A percentile compares a stretch with the other conserved stretches of the same genome.
Evolutionary conservation across 345 rosid species (phyloP).

Genomic region (Schrenkiella parvula): DNA sequence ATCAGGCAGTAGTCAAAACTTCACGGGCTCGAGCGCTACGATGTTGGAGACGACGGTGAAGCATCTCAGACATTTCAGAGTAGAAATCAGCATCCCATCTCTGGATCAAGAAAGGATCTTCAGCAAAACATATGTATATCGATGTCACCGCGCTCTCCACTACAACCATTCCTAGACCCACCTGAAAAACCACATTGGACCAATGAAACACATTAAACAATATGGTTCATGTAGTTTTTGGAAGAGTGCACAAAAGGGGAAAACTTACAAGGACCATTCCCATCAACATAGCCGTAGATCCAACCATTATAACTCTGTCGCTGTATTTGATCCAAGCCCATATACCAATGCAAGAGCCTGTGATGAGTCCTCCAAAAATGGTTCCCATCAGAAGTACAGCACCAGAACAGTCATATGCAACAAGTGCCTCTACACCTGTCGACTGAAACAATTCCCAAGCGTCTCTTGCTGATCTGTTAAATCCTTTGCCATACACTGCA

Average conservation of each 20-base stretch:
- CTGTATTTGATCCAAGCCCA: constrained; percentile 75
- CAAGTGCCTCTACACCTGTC: constrained; percentile 95
- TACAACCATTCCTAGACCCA: constrained; percentile 87
- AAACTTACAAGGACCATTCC: constrained; percentile 92
- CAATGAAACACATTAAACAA: background rate
- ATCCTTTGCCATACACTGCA: constrained; percentile 89
- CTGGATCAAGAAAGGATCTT: constrained; percentile 72
- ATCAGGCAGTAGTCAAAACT: constrained; percentile 31
- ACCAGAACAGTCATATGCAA: constrained; percentile 95
- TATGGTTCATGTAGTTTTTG: background rate
- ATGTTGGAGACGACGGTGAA: constrained; percentile 83
- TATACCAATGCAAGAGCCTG: constrained; percentile 79
- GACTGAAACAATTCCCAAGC: constrained; percentile 98
- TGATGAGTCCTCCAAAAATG: constrained; percentile 79
- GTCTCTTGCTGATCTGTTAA: constrained; percentile 91
- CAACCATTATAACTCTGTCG: constrained; percentile 75
- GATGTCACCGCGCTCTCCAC: constrained; percentile 96
- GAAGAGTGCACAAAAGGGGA: background rate
- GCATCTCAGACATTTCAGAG: constrained; percentile 66
- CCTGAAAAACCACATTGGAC: constrained; percentile 40
- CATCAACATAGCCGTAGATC: constrained; percentile 90
- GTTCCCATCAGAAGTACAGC: constrained; percentile 93
- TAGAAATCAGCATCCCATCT: constrained; percentile 76
- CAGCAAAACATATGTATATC: constrained; percentile 85
- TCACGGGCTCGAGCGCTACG: constrained; percentile 57